These are phyloP conservation scores for Neurospora discreta DNA, from an alignment of 495 filamentous ascomycete species.

Conservation along the genomic window DNA sequence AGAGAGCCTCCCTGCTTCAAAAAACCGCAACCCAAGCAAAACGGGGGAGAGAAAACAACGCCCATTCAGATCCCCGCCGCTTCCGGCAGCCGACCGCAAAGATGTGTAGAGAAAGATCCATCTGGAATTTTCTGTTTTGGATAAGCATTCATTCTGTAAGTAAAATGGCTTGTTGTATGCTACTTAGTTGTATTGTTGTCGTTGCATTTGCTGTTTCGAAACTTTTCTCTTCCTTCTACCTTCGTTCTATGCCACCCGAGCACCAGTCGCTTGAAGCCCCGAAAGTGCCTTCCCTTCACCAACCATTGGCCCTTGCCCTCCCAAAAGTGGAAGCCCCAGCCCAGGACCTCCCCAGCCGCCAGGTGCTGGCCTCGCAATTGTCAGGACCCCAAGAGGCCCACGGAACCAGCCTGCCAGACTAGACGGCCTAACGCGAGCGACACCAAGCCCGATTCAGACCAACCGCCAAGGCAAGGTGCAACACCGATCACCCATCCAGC, in stretches of 20 bases:
- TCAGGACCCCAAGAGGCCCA: background rate
- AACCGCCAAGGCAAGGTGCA: background rate
- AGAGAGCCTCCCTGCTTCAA: background rate
- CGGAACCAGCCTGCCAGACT: background rate
- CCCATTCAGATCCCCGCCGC: background rate
- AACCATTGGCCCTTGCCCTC: background rate
- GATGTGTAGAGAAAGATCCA: background rate
- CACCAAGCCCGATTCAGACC: background rate
- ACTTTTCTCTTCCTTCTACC: background rate
- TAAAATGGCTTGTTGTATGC: background rate
- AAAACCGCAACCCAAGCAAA: background rate
- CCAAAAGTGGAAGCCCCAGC: background rate
- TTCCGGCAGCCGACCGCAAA: background rate
- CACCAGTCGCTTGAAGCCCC: background rate
- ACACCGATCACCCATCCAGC: background rate
- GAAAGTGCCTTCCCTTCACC: background rate
- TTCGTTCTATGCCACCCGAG: background rate
- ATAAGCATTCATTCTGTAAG: background rate
- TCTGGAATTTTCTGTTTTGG: background rate
- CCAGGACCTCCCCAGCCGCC: background rate
- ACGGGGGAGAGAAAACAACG: background rate
- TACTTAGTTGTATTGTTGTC: background rate
- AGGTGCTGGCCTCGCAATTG: background rate
- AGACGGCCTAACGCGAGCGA: background rate
- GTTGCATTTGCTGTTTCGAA: background rate